Evolutionary conservation across 345 rosid species (phyloP).

Genomic region (Gossypium sturtianum): DNA sequence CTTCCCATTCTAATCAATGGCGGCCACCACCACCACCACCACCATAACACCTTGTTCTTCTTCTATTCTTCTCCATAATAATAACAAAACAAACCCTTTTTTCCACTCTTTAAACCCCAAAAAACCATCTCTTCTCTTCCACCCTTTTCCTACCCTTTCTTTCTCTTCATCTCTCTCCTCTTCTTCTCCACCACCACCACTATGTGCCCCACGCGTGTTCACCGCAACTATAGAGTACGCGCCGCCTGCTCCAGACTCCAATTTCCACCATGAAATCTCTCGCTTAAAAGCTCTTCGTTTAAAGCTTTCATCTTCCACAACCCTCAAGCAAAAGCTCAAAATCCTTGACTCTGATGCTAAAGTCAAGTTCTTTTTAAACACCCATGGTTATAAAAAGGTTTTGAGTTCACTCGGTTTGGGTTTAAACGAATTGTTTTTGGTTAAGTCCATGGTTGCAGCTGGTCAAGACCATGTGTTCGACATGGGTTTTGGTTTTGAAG

Average conservation of each 20-base stretch:
- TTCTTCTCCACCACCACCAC: background rate
- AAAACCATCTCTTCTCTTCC: constrained; percentile 18
- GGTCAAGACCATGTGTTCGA: constrained; percentile 77
- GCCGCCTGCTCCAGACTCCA: constrained; percentile 59
- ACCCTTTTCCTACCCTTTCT: constrained; percentile 25
- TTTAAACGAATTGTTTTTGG: constrained; percentile 40
- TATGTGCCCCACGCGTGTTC: constrained; percentile 40
- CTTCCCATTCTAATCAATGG: constrained; percentile 27
- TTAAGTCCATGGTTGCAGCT: constrained; percentile 73
- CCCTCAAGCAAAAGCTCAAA: constrained; percentile 30
- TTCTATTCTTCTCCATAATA: constrained; percentile 22
- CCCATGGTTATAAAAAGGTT: constrained; percentile 30
- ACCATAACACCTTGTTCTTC: background rate
- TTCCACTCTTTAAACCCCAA: constrained; percentile 27
- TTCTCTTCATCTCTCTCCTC: constrained; percentile 22
- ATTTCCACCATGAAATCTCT: constrained; percentile 56
- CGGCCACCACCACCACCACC: constrained; percentile 15
- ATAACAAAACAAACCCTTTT: constrained; percentile 19
- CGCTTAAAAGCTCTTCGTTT: constrained; percentile 57
- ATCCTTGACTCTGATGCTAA: constrained; percentile 46
- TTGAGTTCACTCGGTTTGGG: constrained; percentile 38
- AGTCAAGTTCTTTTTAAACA: constrained; percentile 44
- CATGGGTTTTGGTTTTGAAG: constrained; percentile 28
- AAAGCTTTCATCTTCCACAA: constrained; percentile 34
- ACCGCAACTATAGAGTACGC: constrained; percentile 64